Conservation (phyloP, 768 basidiomycete species). For the Boletus huronensis region DNA sequence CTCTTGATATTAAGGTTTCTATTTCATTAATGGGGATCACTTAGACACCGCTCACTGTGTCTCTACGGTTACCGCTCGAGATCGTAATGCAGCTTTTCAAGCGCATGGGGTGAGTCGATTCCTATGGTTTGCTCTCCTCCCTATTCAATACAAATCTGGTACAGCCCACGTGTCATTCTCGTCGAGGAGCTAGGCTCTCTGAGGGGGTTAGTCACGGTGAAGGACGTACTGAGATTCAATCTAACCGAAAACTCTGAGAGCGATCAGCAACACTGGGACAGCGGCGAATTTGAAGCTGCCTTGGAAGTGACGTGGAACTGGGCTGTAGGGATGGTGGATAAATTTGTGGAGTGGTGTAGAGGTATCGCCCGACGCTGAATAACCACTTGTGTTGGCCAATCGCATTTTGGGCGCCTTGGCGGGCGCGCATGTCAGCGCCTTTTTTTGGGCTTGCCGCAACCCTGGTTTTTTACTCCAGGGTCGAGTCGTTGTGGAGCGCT, state of each 20-base stretch:
- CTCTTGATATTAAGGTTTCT: not conserved
- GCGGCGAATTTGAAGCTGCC: constrained; percentile 61
- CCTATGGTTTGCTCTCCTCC: not conserved
- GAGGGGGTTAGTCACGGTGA: constrained; percentile 88
- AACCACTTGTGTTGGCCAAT: not conserved
- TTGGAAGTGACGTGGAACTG: constrained; percentile 61
- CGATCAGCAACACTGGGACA: constrained; percentile 52
- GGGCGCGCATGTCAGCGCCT: too few species aligned
- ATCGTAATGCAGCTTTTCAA: constrained; percentile 98
- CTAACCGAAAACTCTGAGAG: constrained; percentile 50
- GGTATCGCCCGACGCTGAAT: constrained; percentile 21
- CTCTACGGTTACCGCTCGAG: constrained; percentile 88
- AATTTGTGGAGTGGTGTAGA: constrained; percentile 28
- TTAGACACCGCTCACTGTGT: constrained; percentile 91
- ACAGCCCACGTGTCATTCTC: constrained; percentile 91
- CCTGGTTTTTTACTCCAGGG: too few species aligned
- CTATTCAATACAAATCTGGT: not conserved
- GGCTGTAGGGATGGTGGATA: constrained; percentile 38
- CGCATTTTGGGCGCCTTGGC: not conserved
- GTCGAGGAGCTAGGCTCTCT: constrained; percentile 84
- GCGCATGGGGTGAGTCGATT: constrained; percentile 81
- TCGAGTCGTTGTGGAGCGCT: too few species aligned
- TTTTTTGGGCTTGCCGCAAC: not conserved
- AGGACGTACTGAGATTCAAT: constrained; percentile 91
- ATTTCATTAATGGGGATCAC: not conserved